phyloP scores from a whole-genome alignment of 306 rosid species.

The Cucurbita ficifolia region DNA sequence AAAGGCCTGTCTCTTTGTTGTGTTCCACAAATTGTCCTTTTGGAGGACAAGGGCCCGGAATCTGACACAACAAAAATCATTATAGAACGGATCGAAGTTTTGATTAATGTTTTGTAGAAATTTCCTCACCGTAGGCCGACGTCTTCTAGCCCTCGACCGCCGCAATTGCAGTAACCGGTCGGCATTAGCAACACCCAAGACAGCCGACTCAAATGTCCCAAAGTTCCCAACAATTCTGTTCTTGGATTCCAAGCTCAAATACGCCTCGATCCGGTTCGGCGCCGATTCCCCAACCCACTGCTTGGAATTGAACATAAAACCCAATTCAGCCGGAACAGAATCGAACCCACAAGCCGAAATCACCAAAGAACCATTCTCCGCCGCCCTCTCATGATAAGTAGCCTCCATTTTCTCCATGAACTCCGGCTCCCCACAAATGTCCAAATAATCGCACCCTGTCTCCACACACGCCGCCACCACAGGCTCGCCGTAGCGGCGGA shows the following conservation, averaged over 20 bases:
- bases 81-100: background rate
- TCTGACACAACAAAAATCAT: constrained; percentile 12
- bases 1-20: constrained; percentile 51
- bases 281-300: constrained; percentile 41
- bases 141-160: constrained; percentile 53
- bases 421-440: constrained; percentile 73
- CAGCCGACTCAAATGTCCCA: constrained; percentile 73
- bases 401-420: constrained; percentile 72
- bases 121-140: constrained; percentile 46
- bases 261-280: constrained; percentile 53
- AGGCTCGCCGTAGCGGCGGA: constrained; percentile 65
- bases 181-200: constrained; percentile 50
- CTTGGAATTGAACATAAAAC: constrained; percentile 51
- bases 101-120: background rate
- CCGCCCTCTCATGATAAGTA: constrained; percentile 23
- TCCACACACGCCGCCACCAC: constrained; percentile 63
- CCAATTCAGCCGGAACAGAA: constrained; percentile 81
- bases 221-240: constrained; percentile 53
- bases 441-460: constrained; percentile 64
- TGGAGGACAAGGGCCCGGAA: constrained; percentile 58
- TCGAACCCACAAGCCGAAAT: constrained; percentile 87
- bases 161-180: constrained; percentile 42
- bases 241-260: constrained; percentile 51
- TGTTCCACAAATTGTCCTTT: constrained; percentile 44
- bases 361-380: constrained; percentile 43